Conservation (phyloP, 495 filamentous ascomycete genomes). For the Penicillium cataractarum region DNA sequence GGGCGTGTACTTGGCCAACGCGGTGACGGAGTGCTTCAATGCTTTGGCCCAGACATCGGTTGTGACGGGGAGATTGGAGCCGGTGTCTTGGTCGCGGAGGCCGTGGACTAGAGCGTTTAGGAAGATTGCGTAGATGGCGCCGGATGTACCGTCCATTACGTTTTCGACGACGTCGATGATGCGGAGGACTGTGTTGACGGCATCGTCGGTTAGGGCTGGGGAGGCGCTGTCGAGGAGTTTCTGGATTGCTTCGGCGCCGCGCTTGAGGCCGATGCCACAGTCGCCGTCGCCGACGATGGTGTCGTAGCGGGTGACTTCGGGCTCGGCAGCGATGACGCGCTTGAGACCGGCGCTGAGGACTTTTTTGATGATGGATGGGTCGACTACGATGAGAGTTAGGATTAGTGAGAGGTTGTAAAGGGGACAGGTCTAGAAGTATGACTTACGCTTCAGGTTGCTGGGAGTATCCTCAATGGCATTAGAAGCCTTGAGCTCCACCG, state of each 20-base stretch:
- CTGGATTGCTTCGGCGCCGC: constrained; percentile 86
- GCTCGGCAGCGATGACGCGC: constrained; percentile 74
- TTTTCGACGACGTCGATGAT: constrained; percentile 86
- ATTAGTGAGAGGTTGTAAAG: background rate
- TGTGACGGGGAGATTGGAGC: constrained; percentile 52
- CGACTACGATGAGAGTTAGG: constrained; percentile 53
- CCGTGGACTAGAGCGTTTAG: constrained; percentile 84
- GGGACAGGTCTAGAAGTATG: background rate
- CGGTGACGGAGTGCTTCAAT: constrained; percentile 67
- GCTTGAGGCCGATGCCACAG: constrained; percentile 87
- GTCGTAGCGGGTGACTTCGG: constrained; percentile 85
- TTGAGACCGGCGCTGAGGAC: constrained; percentile 70
- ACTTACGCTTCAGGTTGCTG: constrained; percentile 70
- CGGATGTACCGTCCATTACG: constrained; percentile 94
- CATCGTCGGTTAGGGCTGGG: constrained; percentile 64
- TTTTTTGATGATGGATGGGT: constrained; percentile 58
- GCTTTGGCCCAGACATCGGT: constrained; percentile 74
- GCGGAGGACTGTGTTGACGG: constrained; percentile 68
- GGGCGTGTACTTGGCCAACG: constrained; percentile 83
- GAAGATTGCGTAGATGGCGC: constrained; percentile 95
- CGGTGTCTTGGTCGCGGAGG: constrained; percentile 60
- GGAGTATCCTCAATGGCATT: constrained; percentile 59
- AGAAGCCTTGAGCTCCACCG: constrained; percentile 53
- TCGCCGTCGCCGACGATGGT: constrained; percentile 95
- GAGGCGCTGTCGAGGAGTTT: constrained; percentile 58